Percentiles rank a stretch among this genome's conserved stretches.
Evolutionary conservation across 2,329 filamentous ascomycete genomes (phyloP).

Genomic region (Aspergillus ibericus): DNA sequence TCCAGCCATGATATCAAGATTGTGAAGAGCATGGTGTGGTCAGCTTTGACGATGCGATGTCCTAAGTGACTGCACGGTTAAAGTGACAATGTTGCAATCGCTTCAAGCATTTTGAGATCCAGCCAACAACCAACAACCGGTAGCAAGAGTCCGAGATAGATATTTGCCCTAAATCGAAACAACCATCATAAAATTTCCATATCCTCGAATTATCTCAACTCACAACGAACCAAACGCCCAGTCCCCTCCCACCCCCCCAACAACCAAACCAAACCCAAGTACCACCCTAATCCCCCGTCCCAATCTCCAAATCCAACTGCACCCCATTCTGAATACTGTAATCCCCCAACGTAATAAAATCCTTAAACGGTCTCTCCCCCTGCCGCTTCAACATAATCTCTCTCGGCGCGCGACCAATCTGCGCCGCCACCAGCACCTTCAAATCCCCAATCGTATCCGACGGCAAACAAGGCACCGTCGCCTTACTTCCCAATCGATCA

Average conservation of each 20-base stretch:
- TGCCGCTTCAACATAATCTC: conserved; percentile 92
- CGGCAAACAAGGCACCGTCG: conserved; percentile 83
- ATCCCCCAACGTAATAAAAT: conserved; percentile 81
- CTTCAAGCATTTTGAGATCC: no score
- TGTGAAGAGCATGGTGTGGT: no score
- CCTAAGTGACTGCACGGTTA: no score
- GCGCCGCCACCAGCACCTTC: conserved; percentile 65
- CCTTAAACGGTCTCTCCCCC: conserved; percentile 90
- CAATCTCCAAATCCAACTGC: conserved; percentile 52
- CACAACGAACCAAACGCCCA: not conserved
- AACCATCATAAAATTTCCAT: not conserved
- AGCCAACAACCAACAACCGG: no score
- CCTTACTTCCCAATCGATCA: conserved; percentile 93
- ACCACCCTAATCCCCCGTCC: conserved; percentile 45
- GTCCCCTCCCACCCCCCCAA: not conserved
- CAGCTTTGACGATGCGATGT: no score
- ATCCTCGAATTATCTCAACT: not conserved
- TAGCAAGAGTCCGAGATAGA: no score
- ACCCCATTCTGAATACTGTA: conserved; percentile 95
- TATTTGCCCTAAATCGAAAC: not conserved
- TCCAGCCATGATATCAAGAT: no score
- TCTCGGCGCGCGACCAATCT: conserved; percentile 83
- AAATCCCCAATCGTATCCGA: conserved; percentile 66
- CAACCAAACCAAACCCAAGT: not conserved
- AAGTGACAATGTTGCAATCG: no score